Evolutionary conservation across 768 basidiomycete species (phyloP).

Genomic region (Trametes gibbosa): DNA sequence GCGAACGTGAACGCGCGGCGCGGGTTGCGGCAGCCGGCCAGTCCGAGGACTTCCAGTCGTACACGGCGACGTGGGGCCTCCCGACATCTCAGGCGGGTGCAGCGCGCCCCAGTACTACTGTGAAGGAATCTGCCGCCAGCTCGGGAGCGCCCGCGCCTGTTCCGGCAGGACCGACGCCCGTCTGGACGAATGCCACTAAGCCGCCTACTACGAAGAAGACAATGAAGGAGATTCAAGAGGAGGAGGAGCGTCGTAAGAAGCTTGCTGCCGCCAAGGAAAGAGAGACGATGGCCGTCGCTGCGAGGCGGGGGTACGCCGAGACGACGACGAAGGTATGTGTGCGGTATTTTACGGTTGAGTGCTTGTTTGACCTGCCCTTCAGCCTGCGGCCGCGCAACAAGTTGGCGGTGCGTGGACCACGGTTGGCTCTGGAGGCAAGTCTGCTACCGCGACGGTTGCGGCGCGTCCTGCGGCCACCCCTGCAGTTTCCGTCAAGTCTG

Average conservation of each 20-base stretch:
- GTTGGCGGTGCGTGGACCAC: slow-evolving; percentile 76
- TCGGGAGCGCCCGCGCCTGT: slow-evolving; percentile 23
- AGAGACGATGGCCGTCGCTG: slow-evolving; percentile 47
- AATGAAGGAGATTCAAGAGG: slow-evolving; percentile 98
- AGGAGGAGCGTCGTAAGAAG: slow-evolving; percentile 88
- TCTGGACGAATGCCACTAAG: slow-evolving; percentile 72
- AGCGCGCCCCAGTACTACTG: slow-evolving; percentile 36
- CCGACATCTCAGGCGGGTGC: slow-evolving; percentile 76
- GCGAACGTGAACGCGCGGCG: slow-evolving; percentile 62
- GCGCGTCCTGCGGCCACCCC: slow-evolving; percentile 28
- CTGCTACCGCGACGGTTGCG: slow-evolving; percentile 30
- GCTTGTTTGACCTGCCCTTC: not conserved
- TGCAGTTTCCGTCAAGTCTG: slow-evolving; percentile 35
- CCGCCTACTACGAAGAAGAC: slow-evolving; percentile 71
- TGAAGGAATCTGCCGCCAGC: slow-evolving; percentile 44
- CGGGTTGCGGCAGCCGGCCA: slow-evolving; percentile 42
- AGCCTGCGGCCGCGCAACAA: slow-evolving; percentile 25
- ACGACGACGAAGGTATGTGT: slow-evolving; percentile 63
- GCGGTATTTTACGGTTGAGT: not conserved
- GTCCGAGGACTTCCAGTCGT: slow-evolving; percentile 57
- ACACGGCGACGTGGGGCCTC: slow-evolving; percentile 80
- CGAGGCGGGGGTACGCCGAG: slow-evolving; percentile 77
- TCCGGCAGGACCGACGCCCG: slow-evolving; percentile 29
- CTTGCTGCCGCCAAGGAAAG: slow-evolving; percentile 52
- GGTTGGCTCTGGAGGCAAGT: slow-evolving; percentile 77